phyloP scores from a whole-genome alignment of 176 grass and related monocot species.

The Sorghum bicolor region DNA sequence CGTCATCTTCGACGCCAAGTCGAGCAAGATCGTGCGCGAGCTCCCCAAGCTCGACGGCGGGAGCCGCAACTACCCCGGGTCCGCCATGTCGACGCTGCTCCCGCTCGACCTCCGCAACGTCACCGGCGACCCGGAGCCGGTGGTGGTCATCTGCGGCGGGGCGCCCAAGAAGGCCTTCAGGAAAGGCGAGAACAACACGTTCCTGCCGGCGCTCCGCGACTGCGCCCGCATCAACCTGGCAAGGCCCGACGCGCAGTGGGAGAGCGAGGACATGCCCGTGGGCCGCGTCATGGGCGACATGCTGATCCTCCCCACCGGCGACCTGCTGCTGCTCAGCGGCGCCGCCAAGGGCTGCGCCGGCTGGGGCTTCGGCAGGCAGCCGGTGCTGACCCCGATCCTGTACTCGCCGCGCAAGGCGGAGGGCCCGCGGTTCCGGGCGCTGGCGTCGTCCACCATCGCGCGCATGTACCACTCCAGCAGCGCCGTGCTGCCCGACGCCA shows the following conservation, averaged over 20 bases:
- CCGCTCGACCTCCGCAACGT: slow-evolving; percentile 62
- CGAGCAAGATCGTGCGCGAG: slow-evolving; percentile 53
- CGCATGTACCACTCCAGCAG: slow-evolving; percentile 88
- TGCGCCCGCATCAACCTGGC: slow-evolving; percentile 61
- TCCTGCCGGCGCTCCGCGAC: slow-evolving; percentile 42
- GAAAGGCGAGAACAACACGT: slow-evolving; percentile 42
- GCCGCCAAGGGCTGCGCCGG: slow-evolving; percentile 63
- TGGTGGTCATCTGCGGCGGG: slow-evolving; percentile 82
- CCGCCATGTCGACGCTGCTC: slow-evolving; percentile 72
- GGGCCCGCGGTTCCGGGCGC: slow-evolving; percentile 45
- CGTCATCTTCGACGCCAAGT: slow-evolving; percentile 56
- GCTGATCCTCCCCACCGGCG: slow-evolving; percentile 76
- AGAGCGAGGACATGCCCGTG: slow-evolving; percentile 61
- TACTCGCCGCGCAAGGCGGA: slow-evolving; percentile 38
- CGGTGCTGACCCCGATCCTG: slow-evolving; percentile 55
- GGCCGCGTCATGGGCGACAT: slow-evolving; percentile 85
- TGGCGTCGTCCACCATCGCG: slow-evolving; percentile 44
- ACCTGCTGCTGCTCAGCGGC: slow-evolving; percentile 74
- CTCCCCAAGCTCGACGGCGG: slow-evolving; percentile 62
- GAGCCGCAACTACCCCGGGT: slow-evolving; percentile 69
- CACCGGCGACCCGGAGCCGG: slow-evolving; percentile 32
- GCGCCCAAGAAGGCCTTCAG: slow-evolving; percentile 52
- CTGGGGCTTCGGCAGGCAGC: slow-evolving; percentile 59
- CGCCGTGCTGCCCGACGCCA: slow-evolving; percentile 83
- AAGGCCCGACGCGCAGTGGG: slow-evolving; percentile 43